A percentile compares a stretch with the other conserved stretches of the same genome.
These are phyloP conservation scores for Stachybotrys chlorohalonatus DNA, from an alignment of 2,329 filamentous ascomycete genomes.

Conservation along the genomic window DNA sequence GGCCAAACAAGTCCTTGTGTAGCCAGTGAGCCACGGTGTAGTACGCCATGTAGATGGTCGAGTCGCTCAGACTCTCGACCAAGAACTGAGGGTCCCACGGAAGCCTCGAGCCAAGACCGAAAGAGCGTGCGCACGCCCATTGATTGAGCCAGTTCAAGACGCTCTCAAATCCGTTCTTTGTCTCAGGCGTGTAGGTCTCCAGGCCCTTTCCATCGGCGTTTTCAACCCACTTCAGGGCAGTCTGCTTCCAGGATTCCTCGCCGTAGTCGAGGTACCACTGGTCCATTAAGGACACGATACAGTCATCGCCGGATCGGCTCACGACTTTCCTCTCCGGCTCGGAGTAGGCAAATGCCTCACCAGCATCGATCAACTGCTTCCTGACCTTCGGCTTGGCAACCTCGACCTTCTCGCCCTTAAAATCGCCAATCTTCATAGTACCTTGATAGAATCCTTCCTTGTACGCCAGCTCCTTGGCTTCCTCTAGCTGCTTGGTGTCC, in stretches of 20 bases:
- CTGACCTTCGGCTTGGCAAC: conserved; percentile 79
- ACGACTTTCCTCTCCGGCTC: conserved; percentile 89
- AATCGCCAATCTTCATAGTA: conserved; percentile 78
- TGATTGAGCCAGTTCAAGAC: conserved; percentile 89
- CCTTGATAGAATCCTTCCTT: conserved; percentile 98
- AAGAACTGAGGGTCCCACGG: conserved; percentile 89
- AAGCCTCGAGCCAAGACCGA: conserved; percentile 85
- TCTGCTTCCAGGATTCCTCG: conserved; percentile 75
- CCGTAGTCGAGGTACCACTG: conserved; percentile 99
- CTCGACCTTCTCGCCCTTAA: conserved; percentile 78
- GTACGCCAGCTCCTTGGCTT: conserved; percentile 94
- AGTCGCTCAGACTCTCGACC: conserved; percentile 87
- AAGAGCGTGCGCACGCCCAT: conserved; percentile 90
- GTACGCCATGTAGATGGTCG: conserved; percentile 85
- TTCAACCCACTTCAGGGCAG: conserved; percentile 63
- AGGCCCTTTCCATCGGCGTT: conserved; percentile 58
- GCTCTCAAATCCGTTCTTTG: conserved; percentile 71
- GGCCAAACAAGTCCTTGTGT: conserved; percentile 81
- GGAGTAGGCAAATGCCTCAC: conserved; percentile 81
- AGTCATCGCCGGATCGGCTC: conserved; percentile 83
- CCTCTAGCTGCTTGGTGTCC: conserved; percentile 76
- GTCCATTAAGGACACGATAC: conserved; percentile 85
- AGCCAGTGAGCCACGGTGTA: conserved; percentile 60
- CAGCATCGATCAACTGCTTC: conserved; percentile 64
- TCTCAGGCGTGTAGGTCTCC: conserved; percentile 72